These are phyloP conservation scores for Eremochloa ophiuroides DNA, from an alignment of 176 grass and related monocot species.

Conservation along the genomic window DNA sequence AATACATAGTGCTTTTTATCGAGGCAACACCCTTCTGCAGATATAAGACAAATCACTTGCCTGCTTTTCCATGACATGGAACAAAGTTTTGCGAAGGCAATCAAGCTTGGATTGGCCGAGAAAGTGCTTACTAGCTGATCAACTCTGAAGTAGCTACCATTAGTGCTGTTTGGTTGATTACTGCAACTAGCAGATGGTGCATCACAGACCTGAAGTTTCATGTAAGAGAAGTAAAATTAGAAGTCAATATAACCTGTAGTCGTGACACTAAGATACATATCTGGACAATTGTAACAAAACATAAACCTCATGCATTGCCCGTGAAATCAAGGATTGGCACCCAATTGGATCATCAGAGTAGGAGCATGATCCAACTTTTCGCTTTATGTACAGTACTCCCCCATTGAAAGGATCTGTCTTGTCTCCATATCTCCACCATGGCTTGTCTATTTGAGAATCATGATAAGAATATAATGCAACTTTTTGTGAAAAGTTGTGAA, in stretches of 20 bases:
- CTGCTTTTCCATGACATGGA: slow-evolving; percentile 60
- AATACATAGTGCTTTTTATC: slow-evolving; percentile 3
- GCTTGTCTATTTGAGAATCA: slow-evolving; percentile 53
- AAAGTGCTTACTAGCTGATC: slow-evolving; percentile 93
- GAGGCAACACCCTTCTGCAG: neutral
- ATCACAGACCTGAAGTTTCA: slow-evolving; percentile 69
- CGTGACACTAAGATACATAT: neutral
- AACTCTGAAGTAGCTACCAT: slow-evolving; percentile 54
- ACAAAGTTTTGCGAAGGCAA: slow-evolving; percentile 91
- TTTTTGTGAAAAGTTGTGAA: slow-evolving; percentile 12
- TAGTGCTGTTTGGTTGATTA: slow-evolving; percentile 26
- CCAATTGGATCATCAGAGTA: slow-evolving; percentile 93
- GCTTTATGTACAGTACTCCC: slow-evolving; percentile 87
- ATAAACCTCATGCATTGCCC: slow-evolving; percentile 92
- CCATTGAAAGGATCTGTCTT: slow-evolving; percentile 82
- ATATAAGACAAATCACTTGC: slow-evolving; percentile 42
- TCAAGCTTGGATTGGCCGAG: slow-evolving; percentile 93
- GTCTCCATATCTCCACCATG: slow-evolving; percentile 90
- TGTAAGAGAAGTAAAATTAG: neutral
- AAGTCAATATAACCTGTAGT: neutral
- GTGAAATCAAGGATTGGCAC: slow-evolving; percentile 92
- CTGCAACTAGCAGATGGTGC: slow-evolving; percentile 21
- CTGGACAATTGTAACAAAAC: slow-evolving; percentile 18
- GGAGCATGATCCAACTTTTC: slow-evolving; percentile 98
- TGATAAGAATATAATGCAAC: slow-evolving; percentile 21